Percentiles rank a stretch among this genome's conserved stretches.
phyloP scores from a whole-genome alignment of 164 flowering plant species.

The Brasenia schreberi region DNA sequence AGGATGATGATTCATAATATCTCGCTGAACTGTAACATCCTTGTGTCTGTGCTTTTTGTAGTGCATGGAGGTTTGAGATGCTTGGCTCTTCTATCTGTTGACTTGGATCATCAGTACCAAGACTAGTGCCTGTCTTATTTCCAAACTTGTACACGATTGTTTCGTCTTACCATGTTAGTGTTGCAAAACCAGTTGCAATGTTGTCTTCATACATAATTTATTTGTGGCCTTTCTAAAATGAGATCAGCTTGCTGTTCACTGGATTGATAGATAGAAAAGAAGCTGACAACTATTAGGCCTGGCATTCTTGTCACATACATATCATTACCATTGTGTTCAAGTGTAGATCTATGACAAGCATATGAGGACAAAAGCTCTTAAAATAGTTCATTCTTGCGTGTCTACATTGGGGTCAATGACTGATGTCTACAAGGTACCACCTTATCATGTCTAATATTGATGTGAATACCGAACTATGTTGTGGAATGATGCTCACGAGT shows the following conservation, averaged over 20 bases:
- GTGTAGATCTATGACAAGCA: conserved; percentile 60
- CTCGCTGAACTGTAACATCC: not conserved
- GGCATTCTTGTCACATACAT: not conserved
- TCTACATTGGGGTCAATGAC: conserved; percentile 76
- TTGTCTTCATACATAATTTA: no score
- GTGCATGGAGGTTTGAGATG: conserved; percentile 89
- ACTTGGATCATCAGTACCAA: conserved; percentile 71
- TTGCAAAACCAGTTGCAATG: not conserved
- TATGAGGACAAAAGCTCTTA: conserved; percentile 63
- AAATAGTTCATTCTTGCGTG: conserved; percentile 59
- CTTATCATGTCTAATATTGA: not conserved
- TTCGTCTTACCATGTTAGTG: conserved; percentile 73
- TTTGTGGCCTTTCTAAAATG: not conserved
- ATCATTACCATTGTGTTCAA: not conserved
- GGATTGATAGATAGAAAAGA: not conserved
- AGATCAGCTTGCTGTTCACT: no score
- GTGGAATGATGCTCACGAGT: not conserved
- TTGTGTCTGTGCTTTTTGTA: conserved; percentile 15
- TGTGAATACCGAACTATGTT: not conserved
- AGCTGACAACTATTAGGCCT: not conserved
- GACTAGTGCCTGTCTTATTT: conserved; percentile 61
- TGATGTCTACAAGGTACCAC: conserved; percentile 66
- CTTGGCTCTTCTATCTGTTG: conserved; percentile 67
- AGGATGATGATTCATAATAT: not conserved
- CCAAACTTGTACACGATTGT: conserved; percentile 64